Conservation (phyloP, 1,284 basidiomycete species). For the Irpex rosettiformis region DNA sequence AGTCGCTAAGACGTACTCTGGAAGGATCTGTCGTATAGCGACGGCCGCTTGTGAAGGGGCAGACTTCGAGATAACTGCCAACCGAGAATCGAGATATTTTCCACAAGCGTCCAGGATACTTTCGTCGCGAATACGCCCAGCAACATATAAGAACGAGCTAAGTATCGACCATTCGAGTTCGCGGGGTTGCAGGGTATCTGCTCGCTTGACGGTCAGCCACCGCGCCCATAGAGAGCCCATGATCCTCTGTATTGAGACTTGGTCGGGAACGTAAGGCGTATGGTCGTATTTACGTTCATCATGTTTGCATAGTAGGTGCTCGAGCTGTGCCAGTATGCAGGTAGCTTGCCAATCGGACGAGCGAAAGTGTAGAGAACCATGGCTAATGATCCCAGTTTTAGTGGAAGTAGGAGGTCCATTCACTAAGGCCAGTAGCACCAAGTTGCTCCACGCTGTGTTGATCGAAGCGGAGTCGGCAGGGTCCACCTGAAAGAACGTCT, state of each 20-base stretch:
- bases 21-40: not conserved
- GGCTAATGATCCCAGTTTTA: not conserved
- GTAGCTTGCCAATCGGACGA: conserved; percentile 26
- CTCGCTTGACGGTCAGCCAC: conserved; percentile 31
- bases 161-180: conserved; percentile 35
- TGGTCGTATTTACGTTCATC: conserved; percentile 26
- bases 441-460: not conserved
- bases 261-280: not conserved
- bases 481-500: not conserved
- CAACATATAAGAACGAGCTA: conserved; percentile 45
- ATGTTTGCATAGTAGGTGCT: conserved; percentile 10
- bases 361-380: conserved; percentile 11
- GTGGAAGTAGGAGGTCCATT: not conserved
- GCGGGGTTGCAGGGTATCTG: conserved; percentile 22
- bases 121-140: conserved; percentile 34
- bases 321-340: conserved; percentile 22
- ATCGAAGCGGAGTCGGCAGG: not conserved
- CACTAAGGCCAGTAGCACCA: not conserved
- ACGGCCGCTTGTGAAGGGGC: not conserved
- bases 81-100: conserved; percentile 16
- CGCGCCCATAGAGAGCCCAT: conserved; percentile 36
- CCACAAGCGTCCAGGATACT: conserved; percentile 31
- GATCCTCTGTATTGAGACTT: conserved; percentile 25
- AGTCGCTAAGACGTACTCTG: conserved; percentile 5
- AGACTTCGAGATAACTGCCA: not conserved